A percentile compares a stretch with the other conserved stretches of the same genome.
These are phyloP conservation scores for Pichia sp. DNA, from an alignment of 1,139 yeast genomes.

Conservation along the genomic window DNA sequence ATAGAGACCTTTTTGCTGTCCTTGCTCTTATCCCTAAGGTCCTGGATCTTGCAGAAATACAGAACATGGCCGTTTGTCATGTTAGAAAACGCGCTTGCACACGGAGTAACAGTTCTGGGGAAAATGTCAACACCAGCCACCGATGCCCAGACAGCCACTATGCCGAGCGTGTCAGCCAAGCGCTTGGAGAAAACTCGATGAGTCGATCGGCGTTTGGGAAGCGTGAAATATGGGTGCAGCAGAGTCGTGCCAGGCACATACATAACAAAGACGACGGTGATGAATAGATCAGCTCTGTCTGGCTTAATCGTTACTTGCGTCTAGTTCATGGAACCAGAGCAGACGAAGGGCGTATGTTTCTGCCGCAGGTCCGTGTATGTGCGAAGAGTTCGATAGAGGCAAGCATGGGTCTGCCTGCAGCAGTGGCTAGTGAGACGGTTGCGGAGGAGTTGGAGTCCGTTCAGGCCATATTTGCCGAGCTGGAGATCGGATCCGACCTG, in stretches of 20 bases:
- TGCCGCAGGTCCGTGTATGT: too few relatives aligned
- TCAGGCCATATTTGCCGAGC: slow-evolving; percentile 48
- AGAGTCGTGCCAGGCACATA: too few relatives aligned
- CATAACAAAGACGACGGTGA: too few relatives aligned
- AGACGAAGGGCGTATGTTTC: too few relatives aligned
- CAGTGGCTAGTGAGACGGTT: slow-evolving; percentile 9
- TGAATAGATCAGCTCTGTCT: too few relatives aligned
- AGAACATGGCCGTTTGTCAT: neutral
- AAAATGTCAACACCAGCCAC: neutral
- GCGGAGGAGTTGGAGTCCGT: slow-evolving; percentile 48
- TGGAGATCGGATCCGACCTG: slow-evolving; percentile 25
- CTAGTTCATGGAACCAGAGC: too few relatives aligned
- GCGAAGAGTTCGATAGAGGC: too few relatives aligned
- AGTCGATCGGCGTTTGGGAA: too few relatives aligned
- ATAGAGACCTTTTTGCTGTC: neutral
- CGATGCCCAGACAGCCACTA: neutral
- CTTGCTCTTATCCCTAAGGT: neutral
- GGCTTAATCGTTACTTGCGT: too few relatives aligned
- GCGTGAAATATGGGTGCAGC: too few relatives aligned
- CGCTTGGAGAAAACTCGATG: too few relatives aligned
- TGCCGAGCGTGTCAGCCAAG: neutral
- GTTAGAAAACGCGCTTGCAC: neutral
- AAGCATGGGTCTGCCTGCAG: too few relatives aligned
- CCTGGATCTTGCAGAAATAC: neutral
- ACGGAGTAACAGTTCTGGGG: neutral